A percentile compares a stretch with the other conserved stretches of the same genome.
phyloP scores from a whole-genome alignment of 2,329 filamentous ascomycete species.

The Neobulgaria alba region DNA sequence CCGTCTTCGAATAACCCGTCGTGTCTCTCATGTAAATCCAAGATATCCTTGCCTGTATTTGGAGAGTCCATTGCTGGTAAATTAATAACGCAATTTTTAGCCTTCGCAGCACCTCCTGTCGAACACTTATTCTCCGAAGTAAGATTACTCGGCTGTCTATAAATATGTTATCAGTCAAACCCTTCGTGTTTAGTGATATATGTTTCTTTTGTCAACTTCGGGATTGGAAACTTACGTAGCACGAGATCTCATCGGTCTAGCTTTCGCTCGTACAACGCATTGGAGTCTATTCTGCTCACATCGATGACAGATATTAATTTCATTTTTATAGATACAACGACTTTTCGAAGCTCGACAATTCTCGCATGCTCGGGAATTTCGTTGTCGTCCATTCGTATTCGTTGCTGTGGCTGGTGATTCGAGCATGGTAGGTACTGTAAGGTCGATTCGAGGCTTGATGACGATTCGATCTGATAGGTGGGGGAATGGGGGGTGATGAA shows the following conservation, averaged over 20 bases:
- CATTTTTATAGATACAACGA: constrained; percentile 18
- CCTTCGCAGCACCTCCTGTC: no score
- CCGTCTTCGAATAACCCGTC: constrained; percentile 18
- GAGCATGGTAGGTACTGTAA: no score
- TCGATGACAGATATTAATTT: constrained; percentile 19
- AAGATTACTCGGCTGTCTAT: no score
- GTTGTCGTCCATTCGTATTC: constrained; percentile 6
- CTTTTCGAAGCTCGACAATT: constrained; percentile 25
- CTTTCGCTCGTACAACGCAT: constrained; percentile 24
- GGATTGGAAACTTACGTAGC: constrained; percentile 9
- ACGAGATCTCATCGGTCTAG: constrained; percentile 21
- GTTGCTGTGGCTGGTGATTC: background rate
- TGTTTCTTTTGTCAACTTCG: no score
- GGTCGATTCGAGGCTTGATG: no score
- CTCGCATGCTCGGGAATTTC: constrained; percentile 27
- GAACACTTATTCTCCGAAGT: no score
- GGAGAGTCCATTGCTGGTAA: constrained; percentile 16
- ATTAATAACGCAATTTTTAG: no score
- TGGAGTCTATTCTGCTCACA: constrained; percentile 19
- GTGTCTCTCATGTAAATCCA: constrained; percentile 18
- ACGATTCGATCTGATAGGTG: no score
- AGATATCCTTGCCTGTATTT: constrained; percentile 15
- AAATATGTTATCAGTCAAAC: no score
- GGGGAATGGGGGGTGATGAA: no score
- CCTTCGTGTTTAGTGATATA: no score